Base-by-base conservation (phyloP, 2,329 filamentous ascomycete genomes). In the Xylariomycetidae sp. region DNA sequence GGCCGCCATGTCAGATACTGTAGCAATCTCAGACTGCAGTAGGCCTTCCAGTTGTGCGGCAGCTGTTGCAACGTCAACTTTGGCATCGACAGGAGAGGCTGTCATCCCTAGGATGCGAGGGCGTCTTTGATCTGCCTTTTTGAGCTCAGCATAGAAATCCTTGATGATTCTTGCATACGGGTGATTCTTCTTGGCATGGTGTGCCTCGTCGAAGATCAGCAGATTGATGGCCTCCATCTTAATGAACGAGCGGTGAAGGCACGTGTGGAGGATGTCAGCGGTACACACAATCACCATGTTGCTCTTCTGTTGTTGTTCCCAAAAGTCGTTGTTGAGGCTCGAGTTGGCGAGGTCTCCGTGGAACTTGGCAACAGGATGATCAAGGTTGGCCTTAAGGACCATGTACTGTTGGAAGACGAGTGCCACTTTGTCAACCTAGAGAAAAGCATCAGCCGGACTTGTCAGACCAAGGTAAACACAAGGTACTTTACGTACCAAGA, bases 71-170 rank as follows among this genome's bases (percentile, higher is more conserved):
- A 94, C 72, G 44, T 95, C 79, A 0, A 74, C 73, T 50, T 85
- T 83, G 0, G 85, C 79, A 60, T 96, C 89, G 3, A 95, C 82
- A 1, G 92, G 92, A 0, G 92, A 96, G 6, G 92, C 92, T 2
- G 92, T 98, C 90, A 96, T 95, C 17, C 90, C 90, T 45, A 98
- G 84, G 14, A 98, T 79, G 23, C 80, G 82, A 4, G 92, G 92
- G 4, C 78, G 70, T 29, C 61, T 63, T 0, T 53, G 47, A 0
- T 56, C 42, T 1, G 67, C 60, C 2, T 56, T 46, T 19, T 69
- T 64, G 3, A 69, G 59, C 2, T 76, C 43, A 19, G 42, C 49
- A 51, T 95, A 96, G 47, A 85, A 88, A 38, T 94, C 83, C 48
- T 85, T 88, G 60, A 98, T 85, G 38, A 98, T 92, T 18, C 77